Conservation (phyloP, 2,329 filamentous ascomycete genomes). For the Pestalotiopsis sp. region DNA sequence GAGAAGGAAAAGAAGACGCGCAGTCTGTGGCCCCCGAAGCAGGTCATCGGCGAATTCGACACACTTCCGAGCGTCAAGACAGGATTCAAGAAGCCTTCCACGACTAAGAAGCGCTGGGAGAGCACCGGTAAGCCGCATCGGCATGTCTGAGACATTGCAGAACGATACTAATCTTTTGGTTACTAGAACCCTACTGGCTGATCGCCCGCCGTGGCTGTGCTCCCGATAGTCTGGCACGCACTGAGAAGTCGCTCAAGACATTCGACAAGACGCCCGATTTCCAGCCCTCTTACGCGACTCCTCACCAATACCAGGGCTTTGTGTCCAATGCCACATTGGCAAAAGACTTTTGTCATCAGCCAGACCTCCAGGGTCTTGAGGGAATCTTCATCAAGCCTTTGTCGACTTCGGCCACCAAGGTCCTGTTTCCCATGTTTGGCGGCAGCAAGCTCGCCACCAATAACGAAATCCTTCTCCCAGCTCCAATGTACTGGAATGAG, state of each 20-base stretch:
- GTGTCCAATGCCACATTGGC: constrained; percentile 65
- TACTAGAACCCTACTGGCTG: constrained; percentile 56
- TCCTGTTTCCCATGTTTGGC: constrained; percentile 67
- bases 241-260: constrained; percentile 42
- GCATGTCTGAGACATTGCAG: background rate
- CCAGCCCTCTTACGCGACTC: constrained; percentile 45
- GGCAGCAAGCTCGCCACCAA: constrained; percentile 71
- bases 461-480: constrained; percentile 71
- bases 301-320: constrained; percentile 59
- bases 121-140: constrained; percentile 43
- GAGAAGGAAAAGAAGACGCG: constrained; percentile 52
- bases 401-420: constrained; percentile 57
- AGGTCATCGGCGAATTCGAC: constrained; percentile 48
- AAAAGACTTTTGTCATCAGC: constrained; percentile 67
- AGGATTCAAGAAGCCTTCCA: constrained; percentile 35
- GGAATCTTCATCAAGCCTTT: constrained; percentile 67
- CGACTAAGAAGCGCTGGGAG: constrained; percentile 52
- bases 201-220: constrained; percentile 63
- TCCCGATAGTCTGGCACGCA: constrained; percentile 63
- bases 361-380: constrained; percentile 64
- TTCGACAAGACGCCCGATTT: constrained; percentile 50
- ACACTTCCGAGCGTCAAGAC: constrained; percentile 42
- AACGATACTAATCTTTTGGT: background rate
- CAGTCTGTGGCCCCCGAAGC: constrained; percentile 44
- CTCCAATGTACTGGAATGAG: constrained; percentile 69